phyloP scores from a whole-genome alignment of 1,284 basidiomycete genomes.

The Puccinia triticina region DNA sequence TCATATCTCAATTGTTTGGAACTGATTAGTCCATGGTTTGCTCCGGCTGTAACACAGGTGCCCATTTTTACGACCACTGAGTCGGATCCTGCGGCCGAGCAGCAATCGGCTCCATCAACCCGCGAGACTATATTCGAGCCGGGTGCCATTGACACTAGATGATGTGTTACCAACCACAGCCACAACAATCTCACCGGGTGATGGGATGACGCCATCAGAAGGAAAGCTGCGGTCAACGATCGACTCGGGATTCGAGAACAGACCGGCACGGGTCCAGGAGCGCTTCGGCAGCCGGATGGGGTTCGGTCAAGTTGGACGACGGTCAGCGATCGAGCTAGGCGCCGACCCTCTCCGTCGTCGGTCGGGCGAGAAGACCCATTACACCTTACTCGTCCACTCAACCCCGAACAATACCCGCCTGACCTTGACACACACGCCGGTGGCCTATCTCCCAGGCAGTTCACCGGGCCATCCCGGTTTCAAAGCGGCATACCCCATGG shows the following conservation, averaged over 20 bases:
- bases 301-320: background rate
- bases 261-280: background rate
- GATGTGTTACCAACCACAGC: constrained; percentile 35
- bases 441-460: constrained; percentile 36
- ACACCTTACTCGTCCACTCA: constrained; percentile 36
- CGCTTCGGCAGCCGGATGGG: background rate
- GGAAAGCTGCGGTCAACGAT: background rate
- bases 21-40: too few species aligned
- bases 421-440: constrained; percentile 46
- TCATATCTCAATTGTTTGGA: too few species aligned
- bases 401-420: constrained; percentile 44
- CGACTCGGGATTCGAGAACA: background rate
- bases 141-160: constrained; percentile 31
- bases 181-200: background rate
- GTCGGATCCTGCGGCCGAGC: too few species aligned
- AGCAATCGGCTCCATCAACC: background rate
- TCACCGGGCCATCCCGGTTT: constrained; percentile 34
- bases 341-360: constrained; percentile 36
- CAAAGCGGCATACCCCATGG: constrained; percentile 38
- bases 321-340: constrained; percentile 31
- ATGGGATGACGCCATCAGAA: background rate
- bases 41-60: too few species aligned
- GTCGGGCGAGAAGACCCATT: constrained; percentile 41
- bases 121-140: constrained; percentile 10
- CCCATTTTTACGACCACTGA: too few species aligned